A percentile compares a stretch with the other conserved stretches of the same genome.
Conservation (phyloP, 495 filamentous ascomycete species). For the Chaetomium fimeti region DNA sequence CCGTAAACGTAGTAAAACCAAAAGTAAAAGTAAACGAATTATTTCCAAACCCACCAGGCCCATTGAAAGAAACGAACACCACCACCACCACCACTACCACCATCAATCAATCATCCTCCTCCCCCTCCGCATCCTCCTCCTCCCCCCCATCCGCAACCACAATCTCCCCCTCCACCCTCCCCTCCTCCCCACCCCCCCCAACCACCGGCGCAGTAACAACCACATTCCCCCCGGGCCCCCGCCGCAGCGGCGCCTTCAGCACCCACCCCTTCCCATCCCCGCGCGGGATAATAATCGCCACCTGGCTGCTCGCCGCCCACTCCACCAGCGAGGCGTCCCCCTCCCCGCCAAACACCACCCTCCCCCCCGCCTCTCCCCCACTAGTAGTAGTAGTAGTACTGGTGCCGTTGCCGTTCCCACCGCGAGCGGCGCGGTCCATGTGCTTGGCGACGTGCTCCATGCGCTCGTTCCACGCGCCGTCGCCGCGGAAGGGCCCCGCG, state of each 20-base stretch:
- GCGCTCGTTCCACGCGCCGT: conserved; percentile 70
- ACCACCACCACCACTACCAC: background rate
- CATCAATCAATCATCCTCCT: conserved; percentile 6
- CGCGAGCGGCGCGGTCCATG: conserved; percentile 52
- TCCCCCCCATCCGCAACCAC: conserved; percentile 18
- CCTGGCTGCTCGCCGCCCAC: conserved; percentile 47
- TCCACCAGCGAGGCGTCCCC: conserved; percentile 41
- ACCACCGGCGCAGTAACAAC: conserved; percentile 17
- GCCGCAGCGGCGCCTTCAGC: conserved; percentile 19
- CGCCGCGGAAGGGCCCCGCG: conserved; percentile 55
- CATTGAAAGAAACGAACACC: background rate
- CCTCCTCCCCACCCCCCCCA: conserved; percentile 1
- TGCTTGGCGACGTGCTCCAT: conserved; percentile 92
- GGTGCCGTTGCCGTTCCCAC: too few relatives aligned
- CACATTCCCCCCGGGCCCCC: conserved; percentile 12
- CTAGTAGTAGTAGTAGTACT: too few relatives aligned
- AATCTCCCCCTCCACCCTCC: conserved; percentile 12
- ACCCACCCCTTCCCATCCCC: conserved; percentile 22
- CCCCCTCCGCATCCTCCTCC: conserved; percentile 5
- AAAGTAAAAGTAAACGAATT: background rate
- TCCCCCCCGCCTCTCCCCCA: background rate
- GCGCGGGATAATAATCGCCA: conserved; percentile 38
- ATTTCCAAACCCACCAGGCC: background rate
- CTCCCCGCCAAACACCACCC: conserved; percentile 41
- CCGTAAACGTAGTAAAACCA: background rate